Evolutionary conservation across 2,329 filamentous ascomycete genomes (phyloP).

Genomic region (Cadophora sp.): DNA sequence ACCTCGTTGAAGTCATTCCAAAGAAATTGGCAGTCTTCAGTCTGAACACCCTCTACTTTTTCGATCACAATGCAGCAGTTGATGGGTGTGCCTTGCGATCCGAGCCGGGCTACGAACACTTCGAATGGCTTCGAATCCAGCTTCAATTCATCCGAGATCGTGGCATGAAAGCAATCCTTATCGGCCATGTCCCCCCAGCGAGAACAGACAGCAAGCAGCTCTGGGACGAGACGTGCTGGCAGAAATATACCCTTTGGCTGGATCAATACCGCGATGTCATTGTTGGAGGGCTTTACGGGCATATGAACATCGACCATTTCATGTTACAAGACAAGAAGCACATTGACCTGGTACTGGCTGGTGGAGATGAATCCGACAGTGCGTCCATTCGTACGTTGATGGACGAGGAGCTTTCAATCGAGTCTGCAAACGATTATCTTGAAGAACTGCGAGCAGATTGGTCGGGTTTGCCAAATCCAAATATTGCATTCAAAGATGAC

Average conservation of each 20-base stretch:
- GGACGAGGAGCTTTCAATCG: slow-evolving; percentile 63
- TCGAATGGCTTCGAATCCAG: slow-evolving; percentile 95
- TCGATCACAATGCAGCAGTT: slow-evolving; percentile 89
- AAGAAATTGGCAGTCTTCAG: slow-evolving; percentile 87
- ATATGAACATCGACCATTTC: slow-evolving; percentile 99
- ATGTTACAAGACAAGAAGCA: slow-evolving; percentile 86
- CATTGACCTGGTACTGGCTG: slow-evolving; percentile 63
- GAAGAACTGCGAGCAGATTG: slow-evolving; percentile 79
- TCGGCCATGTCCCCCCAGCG: slow-evolving; percentile 92
- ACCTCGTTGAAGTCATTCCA: slow-evolving; percentile 90
- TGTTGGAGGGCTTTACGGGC: slow-evolving; percentile 79
- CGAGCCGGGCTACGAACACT: slow-evolving; percentile 90
- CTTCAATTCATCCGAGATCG: slow-evolving; percentile 81
- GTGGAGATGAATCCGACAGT: slow-evolving; percentile 40
- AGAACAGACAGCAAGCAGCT: slow-evolving; percentile 82
- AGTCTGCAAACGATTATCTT: slow-evolving; percentile 81
- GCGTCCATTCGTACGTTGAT: slow-evolving; percentile 46
- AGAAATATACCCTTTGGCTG: slow-evolving; percentile 93
- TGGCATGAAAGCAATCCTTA: slow-evolving; percentile 92
- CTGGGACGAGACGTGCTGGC: slow-evolving; percentile 99
- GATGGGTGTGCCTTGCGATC: slow-evolving; percentile 82
- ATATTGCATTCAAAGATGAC: slow-evolving; percentile 34
- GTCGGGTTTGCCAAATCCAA: slow-evolving; percentile 70
- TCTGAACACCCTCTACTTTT: slow-evolving; percentile 96
- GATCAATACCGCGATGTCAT: slow-evolving; percentile 91